Conservation (phyloP, 495 filamentous ascomycete genomes). For the Pyrenula aspistea region DNA sequence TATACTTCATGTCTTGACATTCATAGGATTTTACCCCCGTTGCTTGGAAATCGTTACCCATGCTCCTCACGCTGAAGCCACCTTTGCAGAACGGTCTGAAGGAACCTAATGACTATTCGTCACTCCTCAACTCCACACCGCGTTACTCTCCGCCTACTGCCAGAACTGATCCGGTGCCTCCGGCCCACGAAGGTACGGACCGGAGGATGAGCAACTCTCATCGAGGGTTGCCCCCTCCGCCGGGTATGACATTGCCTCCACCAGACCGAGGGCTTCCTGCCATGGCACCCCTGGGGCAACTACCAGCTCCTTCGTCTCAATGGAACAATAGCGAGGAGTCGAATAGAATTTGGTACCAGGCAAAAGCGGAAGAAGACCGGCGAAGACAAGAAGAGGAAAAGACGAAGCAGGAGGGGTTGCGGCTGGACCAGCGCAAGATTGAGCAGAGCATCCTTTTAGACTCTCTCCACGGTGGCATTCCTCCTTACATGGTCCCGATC, state of each 20-base stretch:
- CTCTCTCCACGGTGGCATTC: constrained; percentile 67
- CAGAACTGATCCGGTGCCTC: constrained; percentile 10
- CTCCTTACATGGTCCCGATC: constrained; percentile 75
- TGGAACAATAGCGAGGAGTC: constrained; percentile 69
- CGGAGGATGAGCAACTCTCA: constrained; percentile 23
- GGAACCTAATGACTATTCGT: constrained; percentile 25
- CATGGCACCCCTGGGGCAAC: constrained; percentile 28
- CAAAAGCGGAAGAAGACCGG: constrained; percentile 77
- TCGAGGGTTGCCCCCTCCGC: constrained; percentile 26
- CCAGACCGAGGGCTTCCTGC: constrained; percentile 20
- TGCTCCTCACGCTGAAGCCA: constrained; percentile 33
- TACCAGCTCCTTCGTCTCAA: constrained; percentile 59
- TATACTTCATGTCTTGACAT: too few species aligned
- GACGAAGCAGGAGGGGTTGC: constrained; percentile 65
- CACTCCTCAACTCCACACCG: constrained; percentile 9
- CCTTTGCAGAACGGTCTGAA: constrained; percentile 25
- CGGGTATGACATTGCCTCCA: constrained; percentile 22
- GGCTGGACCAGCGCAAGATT: constrained; percentile 69
- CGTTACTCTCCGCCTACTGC: constrained; percentile 20
- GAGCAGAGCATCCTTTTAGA: constrained; percentile 79
- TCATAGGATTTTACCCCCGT: too few species aligned
- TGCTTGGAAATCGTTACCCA: constrained; percentile 3
- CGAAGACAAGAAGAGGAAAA: constrained; percentile 80
- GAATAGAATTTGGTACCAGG: constrained; percentile 69
- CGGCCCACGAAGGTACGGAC: constrained; percentile 9